These are phyloP conservation scores for Leishmania aethiopica DNA, from an alignment of 208 protist genomes.

Conservation along the genomic window DNA sequence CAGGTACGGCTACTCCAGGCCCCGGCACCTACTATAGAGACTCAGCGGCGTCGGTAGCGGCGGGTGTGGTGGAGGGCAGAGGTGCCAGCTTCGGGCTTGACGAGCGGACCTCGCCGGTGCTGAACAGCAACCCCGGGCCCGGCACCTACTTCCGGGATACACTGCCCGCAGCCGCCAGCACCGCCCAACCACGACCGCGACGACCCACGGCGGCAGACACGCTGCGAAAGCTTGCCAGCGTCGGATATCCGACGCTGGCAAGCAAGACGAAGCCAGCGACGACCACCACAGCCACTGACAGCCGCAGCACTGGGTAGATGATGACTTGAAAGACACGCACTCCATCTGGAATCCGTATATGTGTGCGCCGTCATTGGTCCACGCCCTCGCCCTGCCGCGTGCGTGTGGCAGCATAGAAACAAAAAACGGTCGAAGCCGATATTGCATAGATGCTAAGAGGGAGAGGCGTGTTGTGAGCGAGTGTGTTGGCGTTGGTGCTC, in stretches of 20 bases:
- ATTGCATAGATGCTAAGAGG: background rate
- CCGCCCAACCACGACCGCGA: background rate
- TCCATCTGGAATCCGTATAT: background rate
- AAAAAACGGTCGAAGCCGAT: background rate
- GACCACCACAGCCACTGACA: background rate
- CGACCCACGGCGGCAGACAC: constrained; percentile 30
- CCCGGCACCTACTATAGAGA: constrained; percentile 20
- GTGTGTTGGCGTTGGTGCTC: background rate
- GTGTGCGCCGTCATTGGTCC: background rate
- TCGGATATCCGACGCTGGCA: constrained; percentile 30
- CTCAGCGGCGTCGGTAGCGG: background rate
- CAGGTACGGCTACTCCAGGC: constrained; percentile 6
- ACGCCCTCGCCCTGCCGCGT: background rate
- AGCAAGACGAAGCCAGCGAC: background rate
- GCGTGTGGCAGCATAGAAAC: constrained; percentile 1
- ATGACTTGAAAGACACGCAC: background rate
- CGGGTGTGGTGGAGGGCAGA: background rate
- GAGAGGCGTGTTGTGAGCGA: background rate
- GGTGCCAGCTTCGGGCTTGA: constrained; percentile 7
- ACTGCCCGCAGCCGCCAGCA: background rate
- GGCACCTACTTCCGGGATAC: constrained; percentile 26
- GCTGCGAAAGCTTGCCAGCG: constrained; percentile 31
- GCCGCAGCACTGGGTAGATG: background rate
- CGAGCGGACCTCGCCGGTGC: background rate
- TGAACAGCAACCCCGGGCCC: constrained; percentile 18